Conservation (phyloP, 768 basidiomycete species). For the Rhodotorula kratochvilovae region DNA sequence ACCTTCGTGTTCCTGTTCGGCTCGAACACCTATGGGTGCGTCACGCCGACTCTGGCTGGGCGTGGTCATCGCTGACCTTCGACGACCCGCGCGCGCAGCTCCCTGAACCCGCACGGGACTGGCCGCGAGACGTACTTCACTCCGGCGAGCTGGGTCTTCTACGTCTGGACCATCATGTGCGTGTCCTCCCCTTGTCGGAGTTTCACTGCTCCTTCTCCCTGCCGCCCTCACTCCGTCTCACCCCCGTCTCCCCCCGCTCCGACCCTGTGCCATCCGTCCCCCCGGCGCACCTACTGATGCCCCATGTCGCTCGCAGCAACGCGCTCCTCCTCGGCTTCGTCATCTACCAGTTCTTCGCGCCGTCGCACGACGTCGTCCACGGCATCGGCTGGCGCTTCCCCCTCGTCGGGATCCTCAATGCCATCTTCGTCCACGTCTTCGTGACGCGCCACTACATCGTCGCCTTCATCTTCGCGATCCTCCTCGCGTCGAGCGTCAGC, state of each 20-base stretch:
- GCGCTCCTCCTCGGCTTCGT: constrained; percentile 82
- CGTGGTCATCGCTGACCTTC: background rate
- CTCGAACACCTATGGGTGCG: constrained; percentile 22
- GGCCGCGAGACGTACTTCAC: constrained; percentile 88
- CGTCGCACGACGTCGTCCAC: constrained; percentile 59
- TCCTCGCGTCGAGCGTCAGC: constrained; percentile 69
- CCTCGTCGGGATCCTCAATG: constrained; percentile 76
- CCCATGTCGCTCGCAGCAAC: constrained; percentile 51
- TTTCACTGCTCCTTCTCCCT: constrained; percentile 55
- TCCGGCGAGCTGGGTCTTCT: constrained; percentile 87
- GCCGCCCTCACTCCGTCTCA: no score
- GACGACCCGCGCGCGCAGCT: background rate
- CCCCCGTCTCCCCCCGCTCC: no score
- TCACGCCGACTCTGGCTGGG: background rate
- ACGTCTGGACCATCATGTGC: constrained; percentile 59
- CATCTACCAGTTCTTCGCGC: constrained; percentile 52
- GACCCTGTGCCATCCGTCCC: no score
- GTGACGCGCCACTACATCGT: constrained; percentile 30
- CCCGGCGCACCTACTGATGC: no score
- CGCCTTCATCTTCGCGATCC: constrained; percentile 80
- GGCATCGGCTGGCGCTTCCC: constrained; percentile 89
- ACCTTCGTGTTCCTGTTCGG: constrained; percentile 28
- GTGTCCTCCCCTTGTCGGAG: constrained; percentile 53
- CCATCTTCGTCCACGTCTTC: constrained; percentile 62
- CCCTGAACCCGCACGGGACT: constrained; percentile 51